Base-by-base conservation (phyloP, 23 red algal genomes). In the Gracilariopsis chorda region DNA sequence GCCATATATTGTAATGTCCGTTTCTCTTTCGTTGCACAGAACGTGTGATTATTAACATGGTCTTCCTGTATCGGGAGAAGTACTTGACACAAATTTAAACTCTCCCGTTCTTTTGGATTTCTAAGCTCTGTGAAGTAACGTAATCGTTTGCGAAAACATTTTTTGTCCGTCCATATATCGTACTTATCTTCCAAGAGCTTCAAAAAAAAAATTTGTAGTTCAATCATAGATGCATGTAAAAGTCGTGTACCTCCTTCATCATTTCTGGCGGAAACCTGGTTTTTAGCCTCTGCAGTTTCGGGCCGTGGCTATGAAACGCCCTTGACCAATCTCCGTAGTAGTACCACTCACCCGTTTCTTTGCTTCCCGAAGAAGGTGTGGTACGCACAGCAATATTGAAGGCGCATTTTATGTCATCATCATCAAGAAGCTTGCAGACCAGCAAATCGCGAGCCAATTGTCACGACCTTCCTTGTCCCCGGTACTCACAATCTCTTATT, bases 201-300 rank as follows among this genome's bases (percentile, higher is more conserved):
- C 0, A 68, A n/a, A 35, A 84, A 48, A 84, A 40, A 27, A 1
- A 5, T 7, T 74, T 75, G 4, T 1, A 74, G 39, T 19, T 60
- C 77, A 46, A 34, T 70, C 27, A 61, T 23, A 12, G 64, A 19
- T 4, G 7, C 59, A 28, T 68, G 2, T 29, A 25, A 58, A 20
- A 58, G 51, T 23, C 41, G 80, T 69, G 79, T 72, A 4, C 46
- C 87, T 12, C 73, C 69, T 4, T 19, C 28, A 49, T 91, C 87
- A 3, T 24, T 76, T 7, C 87, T 4, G n/a, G n/a, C n/a, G n/a
- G n/a, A n/a, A n/a, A n/a, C n/a, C n/a, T n/a, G n/a, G n/a, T n/a
- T n/a, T n/a, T n/a, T n/a, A n/a, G n/a, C n/a, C n/a, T n/a, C n/a
- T n/a, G n/a, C n/a, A n/a, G n/a, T n/a, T n/a, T n/a, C n/a, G n/a